phyloP scores from a whole-genome alignment of 1,284 basidiomycete genomes.

The Marasmius oreades region DNA sequence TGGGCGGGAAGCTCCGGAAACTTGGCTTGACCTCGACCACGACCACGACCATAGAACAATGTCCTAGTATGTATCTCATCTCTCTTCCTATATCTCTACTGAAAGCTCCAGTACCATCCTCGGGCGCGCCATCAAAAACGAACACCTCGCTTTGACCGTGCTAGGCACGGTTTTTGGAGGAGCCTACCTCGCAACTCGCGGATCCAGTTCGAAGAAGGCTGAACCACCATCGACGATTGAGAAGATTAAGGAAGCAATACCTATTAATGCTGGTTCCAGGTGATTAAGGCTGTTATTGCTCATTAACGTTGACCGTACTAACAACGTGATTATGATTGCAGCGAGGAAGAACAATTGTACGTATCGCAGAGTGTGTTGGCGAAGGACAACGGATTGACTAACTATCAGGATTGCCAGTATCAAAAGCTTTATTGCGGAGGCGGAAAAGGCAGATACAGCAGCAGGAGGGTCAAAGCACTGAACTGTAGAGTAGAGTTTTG shows the following conservation, averaged over 20 bases:
- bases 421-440: slow-evolving; percentile 56
- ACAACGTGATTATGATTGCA: slow-evolving; percentile 20
- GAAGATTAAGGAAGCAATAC: slow-evolving; percentile 43
- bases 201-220: slow-evolving; percentile 30
- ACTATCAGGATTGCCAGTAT: slow-evolving; percentile 48
- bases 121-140: slow-evolving; percentile 55
- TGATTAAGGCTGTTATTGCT: slow-evolving; percentile 39
- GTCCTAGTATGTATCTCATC: no score
- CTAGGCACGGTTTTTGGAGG: slow-evolving; percentile 39
- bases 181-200: slow-evolving; percentile 37
- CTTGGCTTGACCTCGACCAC: no score
- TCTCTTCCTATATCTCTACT: no score
- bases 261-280: slow-evolving; percentile 25
- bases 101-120: slow-evolving; percentile 43
- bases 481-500: neutral
- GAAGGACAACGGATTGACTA: slow-evolving; percentile 31
- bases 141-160: slow-evolving; percentile 55
- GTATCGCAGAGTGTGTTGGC: slow-evolving; percentile 24
- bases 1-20: no score
- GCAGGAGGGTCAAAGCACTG: slow-evolving; percentile 1
- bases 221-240: slow-evolving; percentile 29
- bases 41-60: no score
- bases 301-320: neutral
- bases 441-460: slow-evolving; percentile 43
- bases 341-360: slow-evolving; percentile 63